These are phyloP conservation scores for Euphorbia schlechtendalii DNA, from an alignment of 441 rosid species.

Conservation along the genomic window DNA sequence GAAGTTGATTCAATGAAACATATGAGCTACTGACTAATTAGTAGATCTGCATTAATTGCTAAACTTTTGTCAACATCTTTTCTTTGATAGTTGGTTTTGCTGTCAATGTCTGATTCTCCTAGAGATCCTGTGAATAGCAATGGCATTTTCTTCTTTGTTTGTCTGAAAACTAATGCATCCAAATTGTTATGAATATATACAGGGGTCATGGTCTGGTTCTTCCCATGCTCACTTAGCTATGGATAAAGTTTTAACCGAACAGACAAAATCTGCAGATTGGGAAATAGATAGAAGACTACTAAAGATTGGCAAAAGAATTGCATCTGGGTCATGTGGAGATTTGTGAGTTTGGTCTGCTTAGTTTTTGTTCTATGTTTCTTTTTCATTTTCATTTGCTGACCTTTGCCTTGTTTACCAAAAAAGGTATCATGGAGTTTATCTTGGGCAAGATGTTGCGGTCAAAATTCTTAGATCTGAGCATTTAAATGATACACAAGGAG, in stretches of 20 bases:
- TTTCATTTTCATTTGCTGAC: conserved; percentile 9
- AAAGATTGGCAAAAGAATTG: conserved; percentile 60
- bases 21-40: background rate
- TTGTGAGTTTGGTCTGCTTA: conserved; percentile 39
- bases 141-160: background rate
- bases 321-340: conserved; percentile 71
- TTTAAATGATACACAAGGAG: conserved; percentile 42
- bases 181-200: conserved; percentile 15
- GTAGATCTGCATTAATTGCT: background rate
- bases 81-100: background rate
- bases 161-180: conserved; percentile 10
- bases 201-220: conserved; percentile 66
- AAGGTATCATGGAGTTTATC: conserved; percentile 60
- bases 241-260: conserved; percentile 29
- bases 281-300: conserved; percentile 57
- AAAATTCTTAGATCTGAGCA: conserved; percentile 64
- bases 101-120: background rate
- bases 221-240: conserved; percentile 32
- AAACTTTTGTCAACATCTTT: too few relatives aligned
- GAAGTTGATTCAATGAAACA: background rate
- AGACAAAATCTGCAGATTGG: conserved; percentile 34
- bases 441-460: conserved; percentile 69
- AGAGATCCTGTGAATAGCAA: background rate
- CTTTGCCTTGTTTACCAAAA: conserved; percentile 16
- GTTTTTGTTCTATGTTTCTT: conserved; percentile 2